Conservation (phyloP, 2,329 filamentous ascomycete species). For the Eurotiales sp. region DNA sequence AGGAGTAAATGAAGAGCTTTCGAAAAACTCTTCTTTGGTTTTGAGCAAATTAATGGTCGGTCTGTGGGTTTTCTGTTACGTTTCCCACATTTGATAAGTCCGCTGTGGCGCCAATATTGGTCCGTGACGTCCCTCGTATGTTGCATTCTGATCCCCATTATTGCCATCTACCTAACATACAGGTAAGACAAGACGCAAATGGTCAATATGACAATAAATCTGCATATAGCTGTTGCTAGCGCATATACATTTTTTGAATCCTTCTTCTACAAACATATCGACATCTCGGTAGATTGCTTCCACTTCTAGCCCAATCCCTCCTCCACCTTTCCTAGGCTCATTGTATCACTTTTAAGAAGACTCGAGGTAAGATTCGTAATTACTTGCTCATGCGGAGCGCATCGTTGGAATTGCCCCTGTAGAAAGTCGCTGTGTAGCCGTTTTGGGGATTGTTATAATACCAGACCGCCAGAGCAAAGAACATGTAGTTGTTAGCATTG, state of each 20-base stretch:
- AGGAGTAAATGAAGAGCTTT: constrained; percentile 5
- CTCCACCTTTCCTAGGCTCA: not conserved
- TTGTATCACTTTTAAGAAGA: not conserved
- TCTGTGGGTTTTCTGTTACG: not conserved
- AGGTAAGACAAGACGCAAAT: no score
- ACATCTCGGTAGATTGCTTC: not conserved
- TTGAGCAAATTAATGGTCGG: not conserved
- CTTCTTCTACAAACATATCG: not conserved
- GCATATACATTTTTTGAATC: no score
- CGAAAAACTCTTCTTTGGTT: not conserved
- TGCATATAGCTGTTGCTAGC: no score
- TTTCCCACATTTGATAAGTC: not conserved
- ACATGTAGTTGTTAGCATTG: constrained; percentile 1
- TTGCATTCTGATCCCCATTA: no score
- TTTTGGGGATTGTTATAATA: not conserved
- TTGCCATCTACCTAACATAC: no score
- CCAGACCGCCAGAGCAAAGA: not conserved
- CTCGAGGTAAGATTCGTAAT: no score
- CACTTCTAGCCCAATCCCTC: not conserved
- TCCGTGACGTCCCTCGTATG: not conserved
- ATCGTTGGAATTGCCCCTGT: not conserved
- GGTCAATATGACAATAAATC: no score
- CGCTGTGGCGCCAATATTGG: not conserved
- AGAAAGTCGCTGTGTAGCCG: not conserved
- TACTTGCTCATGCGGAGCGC: not conserved